Base-by-base conservation (phyloP, 2,329 filamentous ascomycete species). In the Hymenoscyphus occultus region DNA sequence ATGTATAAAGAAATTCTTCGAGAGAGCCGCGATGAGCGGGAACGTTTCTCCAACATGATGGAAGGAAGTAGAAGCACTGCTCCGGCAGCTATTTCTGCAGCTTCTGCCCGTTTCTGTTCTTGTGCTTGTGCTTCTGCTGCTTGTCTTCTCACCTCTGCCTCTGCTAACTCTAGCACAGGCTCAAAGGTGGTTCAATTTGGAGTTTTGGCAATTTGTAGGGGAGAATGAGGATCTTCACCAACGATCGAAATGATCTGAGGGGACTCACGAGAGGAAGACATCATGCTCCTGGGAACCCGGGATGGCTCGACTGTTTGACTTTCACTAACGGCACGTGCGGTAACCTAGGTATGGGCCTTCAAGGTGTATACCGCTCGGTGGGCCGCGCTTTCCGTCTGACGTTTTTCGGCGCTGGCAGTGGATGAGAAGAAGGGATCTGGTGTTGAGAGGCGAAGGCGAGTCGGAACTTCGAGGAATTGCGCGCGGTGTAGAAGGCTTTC, bases 1-100 rank as follows among this genome's bases (percentile, higher is more conserved):
- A 70, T 58, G 13, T 69, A 68, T 10, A 60, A 59, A 9, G 65
- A 67, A 16, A 71, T 51, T 48, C 66, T 65, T 16, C 45, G 54
- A 35, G 35, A 35, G n/a, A 66, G 64, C 42, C 65, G 61, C 39
- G 68, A 66, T 6, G 59, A 22, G 10, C 60, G 59, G 35, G 59
- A 57, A 54, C 59, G 45, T 42, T 57, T 59, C 39, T 65, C 54
- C 9, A 65, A 56, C 62, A 65, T 59, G n/a, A 3, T 58, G 39
- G 22, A 16, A 35, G 40, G 22, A 2, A 16, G 31, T 28, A 19
- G 31, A 32, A 40, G 16, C 22, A 61, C 32, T 22, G 35, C 39
- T 59, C 40, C 16, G 63, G 61, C 63, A 12, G 28, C 48, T 51
- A 35, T 16, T 22, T 63, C 61, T 19, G 28, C 48, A 42, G 48